Evolutionary conservation across 441 rosid species (phyloP).

Genomic region (Biscutella auriculata): DNA sequence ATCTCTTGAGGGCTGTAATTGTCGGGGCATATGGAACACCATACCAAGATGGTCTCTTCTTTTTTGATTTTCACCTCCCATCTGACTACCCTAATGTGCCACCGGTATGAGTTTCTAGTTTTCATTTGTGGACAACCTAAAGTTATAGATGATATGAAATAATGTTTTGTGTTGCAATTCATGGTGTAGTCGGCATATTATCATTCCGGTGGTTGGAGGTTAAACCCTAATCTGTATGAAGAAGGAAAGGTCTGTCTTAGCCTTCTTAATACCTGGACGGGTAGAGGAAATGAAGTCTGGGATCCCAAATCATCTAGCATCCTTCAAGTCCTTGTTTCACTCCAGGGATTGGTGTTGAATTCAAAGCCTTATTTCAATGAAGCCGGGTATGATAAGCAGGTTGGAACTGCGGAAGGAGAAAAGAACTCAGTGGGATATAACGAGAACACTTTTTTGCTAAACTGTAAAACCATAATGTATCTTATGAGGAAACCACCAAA

Average conservation of each 20-base stretch:
- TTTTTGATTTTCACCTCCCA: conserved; percentile 93
- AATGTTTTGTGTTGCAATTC: conserved; percentile 14
- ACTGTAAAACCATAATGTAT: conserved; percentile 90
- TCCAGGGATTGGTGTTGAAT: conserved; percentile 91
- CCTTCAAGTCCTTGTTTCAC: conserved; percentile 95
- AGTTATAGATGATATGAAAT: neutral
- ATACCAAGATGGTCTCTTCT: conserved; percentile 96
- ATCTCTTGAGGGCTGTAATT: conserved; percentile 84
- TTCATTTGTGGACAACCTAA: neutral
- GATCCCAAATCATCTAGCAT: conserved; percentile 87
- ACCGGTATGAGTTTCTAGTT: conserved; percentile 42
- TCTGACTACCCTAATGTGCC: conserved; percentile 83
- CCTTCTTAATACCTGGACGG: conserved; percentile 95
- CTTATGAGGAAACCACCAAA: conserved; percentile 85
- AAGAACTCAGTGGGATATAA: conserved; percentile 89
- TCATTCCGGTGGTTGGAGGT: conserved; percentile 96
- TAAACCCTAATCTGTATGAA: conserved; percentile 92
- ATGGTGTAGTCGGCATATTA: conserved; percentile 71
- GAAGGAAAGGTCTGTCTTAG: conserved; percentile 98
- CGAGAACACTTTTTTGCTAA: conserved; percentile 81
- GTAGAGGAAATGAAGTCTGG: conserved; percentile 97
- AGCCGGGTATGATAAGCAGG: conserved; percentile 94
- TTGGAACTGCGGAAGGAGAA: conserved; percentile 96
- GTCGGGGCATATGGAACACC: conserved; percentile 96
- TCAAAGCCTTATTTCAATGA: conserved; percentile 94